Conservation (phyloP, 805 yeast genomes). For the Wickerhamiella dianesei region DNA sequence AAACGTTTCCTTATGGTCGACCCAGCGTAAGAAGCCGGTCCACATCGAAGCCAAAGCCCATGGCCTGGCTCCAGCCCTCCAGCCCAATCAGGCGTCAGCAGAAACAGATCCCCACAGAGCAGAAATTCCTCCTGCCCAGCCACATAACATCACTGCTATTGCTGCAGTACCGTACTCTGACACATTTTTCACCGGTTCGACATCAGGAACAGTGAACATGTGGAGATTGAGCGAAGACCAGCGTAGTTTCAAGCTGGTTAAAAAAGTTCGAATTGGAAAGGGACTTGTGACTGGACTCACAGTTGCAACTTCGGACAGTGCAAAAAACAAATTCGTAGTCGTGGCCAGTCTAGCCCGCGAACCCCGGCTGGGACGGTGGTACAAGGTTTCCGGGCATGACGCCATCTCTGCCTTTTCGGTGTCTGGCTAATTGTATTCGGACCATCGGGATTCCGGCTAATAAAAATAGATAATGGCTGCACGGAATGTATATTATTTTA, state of each 20-base stretch:
- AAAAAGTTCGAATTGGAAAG: constrained; percentile 42
- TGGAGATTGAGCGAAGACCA: constrained; percentile 64
- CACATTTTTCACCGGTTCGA: constrained; percentile 76
- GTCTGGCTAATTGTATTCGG: no score
- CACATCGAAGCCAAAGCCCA: constrained; percentile 60
- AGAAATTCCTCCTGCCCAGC: constrained; percentile 52
- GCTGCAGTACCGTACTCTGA: constrained; percentile 77
- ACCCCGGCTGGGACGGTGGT: constrained; percentile 83
- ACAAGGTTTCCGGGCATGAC: constrained; percentile 36
- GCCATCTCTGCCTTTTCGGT: constrained; percentile 11
- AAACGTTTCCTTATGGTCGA: constrained; percentile 75
- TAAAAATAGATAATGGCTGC: neutral
- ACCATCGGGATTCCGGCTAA: no score
- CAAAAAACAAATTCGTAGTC: constrained; percentile 36
- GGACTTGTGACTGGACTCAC: constrained; percentile 38
- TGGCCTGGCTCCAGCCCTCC: constrained; percentile 44
- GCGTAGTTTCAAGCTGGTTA: constrained; percentile 46
- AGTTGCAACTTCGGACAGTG: constrained; percentile 23
- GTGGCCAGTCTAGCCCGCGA: constrained; percentile 68
- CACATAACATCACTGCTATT: constrained; percentile 75
- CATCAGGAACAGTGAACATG: constrained; percentile 60
- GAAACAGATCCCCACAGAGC: constrained; percentile 25
- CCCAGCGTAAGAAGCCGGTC: constrained; percentile 78
- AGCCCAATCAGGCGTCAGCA: constrained; percentile 40
- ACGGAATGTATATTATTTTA: neutral